phyloP scores from a whole-genome alignment of 495 filamentous ascomycete species.

The Neurospora sp. region DNA sequence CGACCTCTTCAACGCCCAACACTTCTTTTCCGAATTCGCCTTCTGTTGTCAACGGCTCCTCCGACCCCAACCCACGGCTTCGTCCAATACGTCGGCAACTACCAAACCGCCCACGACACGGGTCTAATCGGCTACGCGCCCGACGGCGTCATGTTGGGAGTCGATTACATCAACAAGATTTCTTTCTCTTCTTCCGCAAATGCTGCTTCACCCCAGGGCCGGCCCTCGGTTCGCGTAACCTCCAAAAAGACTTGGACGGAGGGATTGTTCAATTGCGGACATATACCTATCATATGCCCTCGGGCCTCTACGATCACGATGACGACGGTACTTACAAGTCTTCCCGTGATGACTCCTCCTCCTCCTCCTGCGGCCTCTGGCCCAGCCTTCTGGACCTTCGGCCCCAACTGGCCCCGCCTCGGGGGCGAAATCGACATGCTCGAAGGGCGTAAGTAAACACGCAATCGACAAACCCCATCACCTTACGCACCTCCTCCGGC shows the following conservation, averaged over 20 bases:
- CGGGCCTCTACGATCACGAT: constrained; percentile 21
- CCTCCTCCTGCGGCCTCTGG: constrained; percentile 48
- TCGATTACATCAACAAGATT: constrained; percentile 38
- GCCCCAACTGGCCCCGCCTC: constrained; percentile 62
- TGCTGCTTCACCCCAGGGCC: constrained; percentile 34
- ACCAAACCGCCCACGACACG: constrained; percentile 40
- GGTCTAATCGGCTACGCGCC: constrained; percentile 47
- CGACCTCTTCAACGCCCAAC: constrained; percentile 36
- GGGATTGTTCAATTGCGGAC: constrained; percentile 65
- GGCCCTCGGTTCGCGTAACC: constrained; percentile 56
- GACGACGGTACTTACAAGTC: not conserved
- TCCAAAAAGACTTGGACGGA: constrained; percentile 58
- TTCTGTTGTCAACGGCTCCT: constrained; percentile 33
- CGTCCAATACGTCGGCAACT: constrained; percentile 57
- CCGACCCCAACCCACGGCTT: constrained; percentile 61
- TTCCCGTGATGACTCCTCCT: not conserved
- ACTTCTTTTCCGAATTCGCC: constrained; percentile 49
- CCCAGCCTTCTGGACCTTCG: constrained; percentile 58
- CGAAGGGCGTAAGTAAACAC: constrained; percentile 64
- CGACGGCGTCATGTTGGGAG: constrained; percentile 48
- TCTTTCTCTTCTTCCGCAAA: constrained; percentile 6
- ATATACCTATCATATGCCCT: constrained; percentile 62
- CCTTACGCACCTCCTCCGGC: constrained; percentile 58
- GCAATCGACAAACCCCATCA: constrained; percentile 53
- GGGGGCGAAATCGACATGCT: constrained; percentile 92